These are phyloP conservation scores for Oryza coarctata DNA, from an alignment of 176 grass and related monocot species.

Conservation along the genomic window DNA sequence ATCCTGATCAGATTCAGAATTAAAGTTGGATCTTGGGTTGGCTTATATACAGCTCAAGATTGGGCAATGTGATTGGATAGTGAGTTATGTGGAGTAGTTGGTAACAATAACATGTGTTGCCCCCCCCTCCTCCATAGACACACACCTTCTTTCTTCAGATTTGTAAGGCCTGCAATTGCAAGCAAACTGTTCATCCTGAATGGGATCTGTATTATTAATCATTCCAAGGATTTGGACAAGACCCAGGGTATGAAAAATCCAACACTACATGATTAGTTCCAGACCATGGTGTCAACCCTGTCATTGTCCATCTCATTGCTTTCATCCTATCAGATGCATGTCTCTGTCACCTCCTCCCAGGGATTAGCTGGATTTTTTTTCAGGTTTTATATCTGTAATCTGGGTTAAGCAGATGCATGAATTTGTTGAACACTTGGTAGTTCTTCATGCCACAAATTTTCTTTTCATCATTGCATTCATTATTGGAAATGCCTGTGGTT, in stretches of 20 bases:
- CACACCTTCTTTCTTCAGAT: constrained; percentile 24
- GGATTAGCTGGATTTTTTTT: constrained; percentile 53
- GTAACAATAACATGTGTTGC: constrained; percentile 49
- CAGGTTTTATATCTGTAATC: constrained; percentile 28
- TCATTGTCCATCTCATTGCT: constrained; percentile 55
- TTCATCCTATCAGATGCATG: constrained; percentile 44
- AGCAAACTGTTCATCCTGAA: constrained; percentile 45
- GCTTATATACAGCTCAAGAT: constrained; percentile 53
- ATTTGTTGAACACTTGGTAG: constrained; percentile 22
- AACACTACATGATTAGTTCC: constrained; percentile 54
- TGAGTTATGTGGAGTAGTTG: constrained; percentile 57
- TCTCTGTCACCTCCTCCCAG: constrained; percentile 32
- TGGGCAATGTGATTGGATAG: constrained; percentile 47
- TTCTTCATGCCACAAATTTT: not conserved
- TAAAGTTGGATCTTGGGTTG: constrained; percentile 58
- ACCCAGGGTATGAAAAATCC: constrained; percentile 39
- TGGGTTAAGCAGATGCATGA: constrained; percentile 26
- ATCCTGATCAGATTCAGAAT: constrained; percentile 52
- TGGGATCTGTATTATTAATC: constrained; percentile 20
- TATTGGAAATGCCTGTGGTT: not conserved
- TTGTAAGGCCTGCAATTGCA: constrained; percentile 31
- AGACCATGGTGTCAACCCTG: constrained; percentile 52
- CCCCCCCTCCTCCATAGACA: not conserved
- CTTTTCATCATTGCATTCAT: not conserved
- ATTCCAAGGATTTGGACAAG: constrained; percentile 51